Evolutionary conservation across 202 grass and related monocot genomes (phyloP), one percentile per base, ranked within the genome.

Genomic region (Digitaria exilis): DNA sequence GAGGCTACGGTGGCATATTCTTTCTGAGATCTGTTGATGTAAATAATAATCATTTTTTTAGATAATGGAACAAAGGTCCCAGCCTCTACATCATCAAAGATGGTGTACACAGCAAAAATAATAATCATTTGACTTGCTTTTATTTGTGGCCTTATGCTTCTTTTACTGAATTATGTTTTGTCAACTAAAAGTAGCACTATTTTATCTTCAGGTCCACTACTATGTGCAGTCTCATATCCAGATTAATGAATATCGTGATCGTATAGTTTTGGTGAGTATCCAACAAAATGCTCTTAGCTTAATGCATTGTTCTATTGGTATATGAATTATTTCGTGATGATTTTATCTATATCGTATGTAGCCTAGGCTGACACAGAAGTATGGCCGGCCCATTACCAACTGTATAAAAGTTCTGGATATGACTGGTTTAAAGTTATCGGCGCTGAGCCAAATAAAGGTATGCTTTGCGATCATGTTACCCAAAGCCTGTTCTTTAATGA

Each of bases 211-310:
- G 95, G 90, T 98, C 44, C 90, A 93, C 62, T 95, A 98, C 87
- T 98, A 98, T 84, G 88, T 98, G 71, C 95, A 98, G 82, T 98
- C 95, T 82, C 95, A 98, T 73, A 93, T 98, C 84, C 95, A 98
- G 83, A 95, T 98, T 72, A 98, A 98, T 30, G 95, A 98, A 56
- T 98, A 88, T 70, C 90, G 92, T 44, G 92, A 98, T 85, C 85
- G 93, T 65, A 63, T 96, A 72, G 84, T 98, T 82, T 84, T 96
- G 80, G 96, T 96, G 80, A 87, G 85, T 89, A 71, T 73, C 19
- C 5, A 41, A 67, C 14, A 35, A 39, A 78, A 78, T 41, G 18
- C 6, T 35, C 22, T 12, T 39, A 58, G 21, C 2, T 26, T 60
- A 75, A 43, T 61, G 43, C 32, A 52, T 77, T 6, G 0, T 72